These are phyloP conservation scores for Brettanomyces bruxellensis DNA, from an alignment of 805 yeast species.

Conservation along the genomic window DNA sequence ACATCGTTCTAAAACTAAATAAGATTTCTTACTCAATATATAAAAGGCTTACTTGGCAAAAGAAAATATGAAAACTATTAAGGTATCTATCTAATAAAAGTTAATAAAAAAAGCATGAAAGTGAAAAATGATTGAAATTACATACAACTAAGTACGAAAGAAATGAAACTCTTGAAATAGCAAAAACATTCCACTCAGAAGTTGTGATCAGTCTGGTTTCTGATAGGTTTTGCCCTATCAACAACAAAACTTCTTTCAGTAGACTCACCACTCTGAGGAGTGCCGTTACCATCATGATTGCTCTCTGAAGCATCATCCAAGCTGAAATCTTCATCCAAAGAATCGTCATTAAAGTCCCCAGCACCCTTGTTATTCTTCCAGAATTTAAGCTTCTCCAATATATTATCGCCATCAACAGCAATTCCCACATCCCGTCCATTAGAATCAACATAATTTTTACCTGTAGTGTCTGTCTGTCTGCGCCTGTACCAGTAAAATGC, in stretches of 20 bases:
- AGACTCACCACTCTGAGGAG: neutral
- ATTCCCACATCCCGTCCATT: slow-evolving; percentile 25
- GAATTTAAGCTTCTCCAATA: slow-evolving; percentile 17
- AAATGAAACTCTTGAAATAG: slow-evolving; percentile 1
- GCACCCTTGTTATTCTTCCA: slow-evolving; percentile 12
- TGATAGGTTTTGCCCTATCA: neutral
- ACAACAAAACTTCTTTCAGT: slow-evolving; percentile 2
- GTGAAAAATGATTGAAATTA: neutral
- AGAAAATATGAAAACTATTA: neutral
- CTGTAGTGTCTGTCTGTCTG: slow-evolving; percentile 7
- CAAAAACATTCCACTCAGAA: slow-evolving; percentile 1
- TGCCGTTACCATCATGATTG: neutral
- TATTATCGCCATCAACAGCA: slow-evolving; percentile 17
- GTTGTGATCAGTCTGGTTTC: slow-evolving; percentile 1
- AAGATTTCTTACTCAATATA: too few species aligned
- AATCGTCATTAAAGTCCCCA: slow-evolving; percentile 18
- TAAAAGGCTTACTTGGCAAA: too few species aligned
- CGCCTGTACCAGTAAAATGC: slow-evolving; percentile 10
- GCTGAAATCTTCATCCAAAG: slow-evolving; percentile 8
- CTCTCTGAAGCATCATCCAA: neutral
- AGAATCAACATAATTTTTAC: slow-evolving; percentile 26
- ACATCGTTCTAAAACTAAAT: too few species aligned
- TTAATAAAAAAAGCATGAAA: neutral
- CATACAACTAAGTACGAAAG: neutral
- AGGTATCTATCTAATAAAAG: neutral